These are phyloP conservation scores for Stagonosporopsis vannaccii DNA, from an alignment of 2,329 filamentous ascomycete species.

Conservation along the genomic window DNA sequence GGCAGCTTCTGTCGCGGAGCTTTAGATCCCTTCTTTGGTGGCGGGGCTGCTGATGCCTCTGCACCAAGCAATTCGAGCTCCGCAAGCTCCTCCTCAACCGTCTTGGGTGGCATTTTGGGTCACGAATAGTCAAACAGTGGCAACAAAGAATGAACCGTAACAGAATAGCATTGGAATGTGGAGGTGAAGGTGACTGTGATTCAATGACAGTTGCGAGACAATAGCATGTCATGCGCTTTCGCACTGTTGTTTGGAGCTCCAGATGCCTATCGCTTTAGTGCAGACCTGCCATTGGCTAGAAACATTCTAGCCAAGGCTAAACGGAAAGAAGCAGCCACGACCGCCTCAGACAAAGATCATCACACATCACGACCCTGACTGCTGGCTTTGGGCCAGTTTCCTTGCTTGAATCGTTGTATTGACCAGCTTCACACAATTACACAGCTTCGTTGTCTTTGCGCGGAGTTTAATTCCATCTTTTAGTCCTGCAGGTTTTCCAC, in stretches of 20 bases:
- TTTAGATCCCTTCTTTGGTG: conserved; percentile 55
- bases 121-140: conserved; percentile 1
- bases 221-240: conserved; percentile 13
- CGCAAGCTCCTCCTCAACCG: conserved; percentile 58
- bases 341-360: conserved; percentile 47
- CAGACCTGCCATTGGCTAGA: conserved; percentile 32
- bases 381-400: conserved; percentile 26
- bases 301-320: conserved; percentile 30
- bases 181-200: background rate
- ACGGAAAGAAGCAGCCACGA: conserved; percentile 41
- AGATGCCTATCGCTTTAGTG: conserved; percentile 35
- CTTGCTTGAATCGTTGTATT: conserved; percentile 26
- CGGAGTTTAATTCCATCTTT: conserved; percentile 32
- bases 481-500: conserved; percentile 33
- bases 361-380: conserved; percentile 35
- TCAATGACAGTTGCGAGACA: conserved; percentile 1
- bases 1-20: conserved; percentile 53
- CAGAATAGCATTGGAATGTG: background rate
- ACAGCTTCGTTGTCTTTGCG: conserved; percentile 24
- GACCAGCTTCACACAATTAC: conserved; percentile 22
- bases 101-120: conserved; percentile 48
- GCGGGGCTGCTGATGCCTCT: conserved; percentile 42
- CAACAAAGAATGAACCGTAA: background rate
- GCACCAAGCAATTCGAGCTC: conserved; percentile 48
- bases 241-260: conserved; percentile 26